Evolutionary conservation across 306 rosid species (phyloP).

Genomic region (peach (Prunus persica)): DNA sequence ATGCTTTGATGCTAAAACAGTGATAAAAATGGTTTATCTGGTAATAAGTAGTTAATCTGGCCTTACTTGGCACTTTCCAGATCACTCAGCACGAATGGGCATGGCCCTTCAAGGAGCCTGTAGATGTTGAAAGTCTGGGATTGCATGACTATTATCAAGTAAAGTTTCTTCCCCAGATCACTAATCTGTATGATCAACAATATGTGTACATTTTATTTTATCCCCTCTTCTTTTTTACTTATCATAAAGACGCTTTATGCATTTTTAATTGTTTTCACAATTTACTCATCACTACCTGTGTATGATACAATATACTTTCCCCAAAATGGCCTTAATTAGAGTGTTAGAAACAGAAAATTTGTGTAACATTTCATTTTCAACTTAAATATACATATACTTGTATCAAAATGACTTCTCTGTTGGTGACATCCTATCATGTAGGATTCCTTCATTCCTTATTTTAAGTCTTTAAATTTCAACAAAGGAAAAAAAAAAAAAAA

Average conservation of each 20-base stretch:
- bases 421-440: background rate
- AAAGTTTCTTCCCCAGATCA: slow-evolving; percentile 23
- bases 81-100: slow-evolving; percentile 87
- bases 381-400: background rate
- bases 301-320: too few species aligned
- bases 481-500: background rate
- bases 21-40: background rate
- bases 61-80: slow-evolving; percentile 31
- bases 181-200: too few species aligned
- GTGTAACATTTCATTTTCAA: background rate
- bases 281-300: too few species aligned
- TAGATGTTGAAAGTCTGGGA: slow-evolving; percentile 74
- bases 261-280: too few species aligned
- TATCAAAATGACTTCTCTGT: background rate
- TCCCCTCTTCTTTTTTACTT: too few species aligned
- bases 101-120: slow-evolving; percentile 94
- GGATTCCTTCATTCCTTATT: background rate
- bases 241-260: too few species aligned
- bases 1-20: background rate
- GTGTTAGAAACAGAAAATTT: background rate
- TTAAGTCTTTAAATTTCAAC: background rate
- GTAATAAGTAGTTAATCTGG: slow-evolving; percentile 4
- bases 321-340: too few species aligned
- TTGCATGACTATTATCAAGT: slow-evolving; percentile 80
- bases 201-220: too few species aligned